Evolutionary conservation across 176 grass and related monocot genomes (phyloP).

Genomic region (Bothriochloa decipiens): DNA sequence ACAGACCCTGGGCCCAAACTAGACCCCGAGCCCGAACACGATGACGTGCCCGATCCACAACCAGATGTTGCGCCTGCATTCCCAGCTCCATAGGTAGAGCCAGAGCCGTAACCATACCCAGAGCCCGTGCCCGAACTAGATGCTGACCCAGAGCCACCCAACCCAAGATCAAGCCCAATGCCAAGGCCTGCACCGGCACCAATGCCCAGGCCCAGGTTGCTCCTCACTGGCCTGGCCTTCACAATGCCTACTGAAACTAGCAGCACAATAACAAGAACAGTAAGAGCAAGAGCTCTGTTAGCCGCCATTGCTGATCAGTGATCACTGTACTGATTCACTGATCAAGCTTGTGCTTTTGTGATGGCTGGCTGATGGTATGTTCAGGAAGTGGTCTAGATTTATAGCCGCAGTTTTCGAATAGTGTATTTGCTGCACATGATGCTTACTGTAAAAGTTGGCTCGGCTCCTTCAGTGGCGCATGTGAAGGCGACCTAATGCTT

Average conservation of each 20-base stretch:
- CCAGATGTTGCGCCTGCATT: conserved; percentile 39
- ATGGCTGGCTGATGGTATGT: background rate
- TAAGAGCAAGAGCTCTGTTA: conserved; percentile 4
- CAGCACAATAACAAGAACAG: conserved; percentile 20
- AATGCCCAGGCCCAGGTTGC: conserved; percentile 52
- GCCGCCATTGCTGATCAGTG: conserved; percentile 43
- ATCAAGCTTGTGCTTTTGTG: background rate
- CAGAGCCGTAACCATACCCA: conserved; percentile 1
- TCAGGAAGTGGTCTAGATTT: conserved; percentile 24
- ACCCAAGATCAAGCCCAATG: conserved; percentile 53
- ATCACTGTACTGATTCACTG: background rate
- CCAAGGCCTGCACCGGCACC: conserved; percentile 35
- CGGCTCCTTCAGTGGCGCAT: conserved; percentile 37
- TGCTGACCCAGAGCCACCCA: conserved; percentile 31
- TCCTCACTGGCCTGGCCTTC: conserved; percentile 51
- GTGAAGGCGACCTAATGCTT: conserved; percentile 56
- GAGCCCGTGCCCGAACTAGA: conserved; percentile 36
- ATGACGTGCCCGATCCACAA: conserved; percentile 45
- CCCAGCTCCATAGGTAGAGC: background rate
- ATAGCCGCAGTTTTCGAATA: conserved; percentile 36
- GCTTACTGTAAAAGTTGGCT: conserved; percentile 55
- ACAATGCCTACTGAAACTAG: conserved; percentile 29
- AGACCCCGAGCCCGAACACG: conserved; percentile 27
- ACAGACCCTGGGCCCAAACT: background rate
- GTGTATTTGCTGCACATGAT: conserved; percentile 48